Evolutionary conservation across 352 stramenopile species (phyloP).

Genomic region (Phytopythium litorale): DNA sequence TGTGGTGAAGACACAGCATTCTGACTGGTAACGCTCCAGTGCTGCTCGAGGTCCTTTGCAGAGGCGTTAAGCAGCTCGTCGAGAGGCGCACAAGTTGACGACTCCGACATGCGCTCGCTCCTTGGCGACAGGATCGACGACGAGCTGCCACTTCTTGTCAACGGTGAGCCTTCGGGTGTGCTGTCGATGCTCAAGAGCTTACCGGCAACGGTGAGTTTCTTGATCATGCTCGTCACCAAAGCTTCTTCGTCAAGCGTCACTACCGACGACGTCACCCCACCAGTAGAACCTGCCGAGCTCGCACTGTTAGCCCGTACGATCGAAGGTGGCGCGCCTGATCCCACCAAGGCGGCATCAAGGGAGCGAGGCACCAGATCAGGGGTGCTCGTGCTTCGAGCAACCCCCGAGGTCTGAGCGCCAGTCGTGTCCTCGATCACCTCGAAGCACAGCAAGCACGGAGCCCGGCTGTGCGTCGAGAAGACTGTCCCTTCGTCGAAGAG

Average conservation of each 20-base stretch:
- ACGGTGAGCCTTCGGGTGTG: constrained; percentile 13
- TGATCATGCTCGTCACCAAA: constrained; percentile 41
- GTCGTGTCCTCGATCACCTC: constrained; percentile 74
- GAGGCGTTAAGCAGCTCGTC: constrained; percentile 3
- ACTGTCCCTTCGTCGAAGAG: constrained; percentile 70
- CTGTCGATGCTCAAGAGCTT: constrained; percentile 40
- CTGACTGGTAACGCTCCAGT: background rate
- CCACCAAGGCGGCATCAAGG: background rate
- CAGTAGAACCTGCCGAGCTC: constrained; percentile 10
- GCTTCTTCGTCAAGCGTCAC: constrained; percentile 33
- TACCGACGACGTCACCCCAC: constrained; percentile 17
- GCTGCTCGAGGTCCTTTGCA: constrained; percentile 2
- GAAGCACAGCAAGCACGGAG: constrained; percentile 71
- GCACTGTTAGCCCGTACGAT: constrained; percentile 10
- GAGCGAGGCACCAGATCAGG: background rate
- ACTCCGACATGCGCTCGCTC: constrained; percentile 2
- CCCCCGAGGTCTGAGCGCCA: background rate
- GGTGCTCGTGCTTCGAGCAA: background rate
- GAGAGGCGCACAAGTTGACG: background rate
- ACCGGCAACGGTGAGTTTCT: constrained; percentile 60
- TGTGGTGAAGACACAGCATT: background rate
- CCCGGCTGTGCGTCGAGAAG: constrained; percentile 77
- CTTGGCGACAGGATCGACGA: background rate
- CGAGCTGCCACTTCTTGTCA: constrained; percentile 7
- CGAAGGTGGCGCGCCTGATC: background rate